Percentiles rank a stretch among this genome's conserved stretches.
Conservation (phyloP, 2,329 filamentous ascomycete species). For the Fusarium buharicum region DNA sequence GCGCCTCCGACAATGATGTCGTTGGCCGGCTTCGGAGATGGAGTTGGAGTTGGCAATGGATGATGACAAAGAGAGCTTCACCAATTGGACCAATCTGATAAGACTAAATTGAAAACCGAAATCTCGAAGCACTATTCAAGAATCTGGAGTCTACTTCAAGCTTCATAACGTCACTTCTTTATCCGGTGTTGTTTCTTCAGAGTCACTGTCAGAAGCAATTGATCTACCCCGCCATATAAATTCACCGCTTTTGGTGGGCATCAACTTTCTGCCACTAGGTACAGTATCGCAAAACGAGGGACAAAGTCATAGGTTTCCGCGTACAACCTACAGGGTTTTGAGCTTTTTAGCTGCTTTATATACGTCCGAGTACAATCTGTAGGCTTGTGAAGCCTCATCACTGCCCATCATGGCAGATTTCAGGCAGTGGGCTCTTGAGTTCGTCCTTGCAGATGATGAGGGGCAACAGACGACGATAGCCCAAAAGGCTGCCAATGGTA, state of each 20-base stretch:
- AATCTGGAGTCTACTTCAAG: neutral
- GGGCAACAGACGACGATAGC: constrained; percentile 54
- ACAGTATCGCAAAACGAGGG: constrained; percentile 17
- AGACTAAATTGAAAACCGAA: constrained; percentile 18
- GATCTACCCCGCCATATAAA: constrained; percentile 42
- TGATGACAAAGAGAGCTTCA: constrained; percentile 43
- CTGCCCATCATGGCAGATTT: constrained; percentile 59
- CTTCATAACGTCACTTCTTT: neutral
- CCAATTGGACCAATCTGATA: constrained; percentile 40
- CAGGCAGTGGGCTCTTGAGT: constrained; percentile 63
- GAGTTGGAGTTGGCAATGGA: neutral
- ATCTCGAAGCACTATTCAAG: neutral
- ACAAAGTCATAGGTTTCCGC: constrained; percentile 7
- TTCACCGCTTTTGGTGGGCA: constrained; percentile 44
- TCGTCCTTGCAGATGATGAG: constrained; percentile 63
- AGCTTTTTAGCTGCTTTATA: neutral
- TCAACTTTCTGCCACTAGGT: constrained; percentile 38
- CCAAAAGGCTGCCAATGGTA: constrained; percentile 59
- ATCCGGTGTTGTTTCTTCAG: neutral
- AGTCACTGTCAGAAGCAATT: neutral
- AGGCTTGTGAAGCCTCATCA: neutral
- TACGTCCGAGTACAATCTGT: neutral
- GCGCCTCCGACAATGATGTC: constrained; percentile 13
- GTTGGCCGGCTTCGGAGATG: constrained; percentile 44
- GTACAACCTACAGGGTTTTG: neutral